Base-by-base conservation (phyloP, 2,329 filamentous ascomycete genomes). In the Colletotrichum plurivorum region DNA sequence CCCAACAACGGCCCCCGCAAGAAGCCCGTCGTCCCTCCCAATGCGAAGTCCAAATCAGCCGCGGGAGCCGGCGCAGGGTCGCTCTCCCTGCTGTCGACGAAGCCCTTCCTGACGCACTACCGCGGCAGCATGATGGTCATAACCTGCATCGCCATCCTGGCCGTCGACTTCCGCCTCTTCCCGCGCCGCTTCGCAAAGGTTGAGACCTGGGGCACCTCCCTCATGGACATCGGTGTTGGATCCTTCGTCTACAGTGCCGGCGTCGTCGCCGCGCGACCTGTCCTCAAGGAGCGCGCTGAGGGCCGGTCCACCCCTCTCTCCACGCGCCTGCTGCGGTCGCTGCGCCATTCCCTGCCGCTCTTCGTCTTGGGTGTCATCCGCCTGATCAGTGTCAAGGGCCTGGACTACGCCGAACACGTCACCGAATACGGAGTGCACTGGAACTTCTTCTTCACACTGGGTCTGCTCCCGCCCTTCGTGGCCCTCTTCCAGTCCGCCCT, bases 371-470 rank as follows among this genome's bases (percentile, higher is more conserved):
- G 96, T 15, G 78, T 96, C 25, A 84, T 97, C 63, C 90, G 96
- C 25, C 86, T 98, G 25, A 89, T 94, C 73, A 97, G 91, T 74
- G 95, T 98, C 77, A 99, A 99, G 82, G 93, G 94, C 7, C 84
- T 98, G 36, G 94, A 98, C 78, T 99, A 99, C 78, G 95, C 95
- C 3, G 96, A 99, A 79, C 96, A 99, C 83, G 94, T 98, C 67
- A 94, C 94, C 15, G 96, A 99, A 78, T 99, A 99, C 77, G 96
- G 96, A 51, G 94, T 99, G 10, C 96, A 99, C 80, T 99, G 96
- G 96, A 99, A 99, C 80, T 99, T 99, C 81, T 99, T 99, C 86
- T 98, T 98, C 82, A 99, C 96, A 0, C 85, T 99, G 10, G 95
- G 91, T 6, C 88, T 98, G 55, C 83, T 99, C 25, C 94, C 95